Evolutionary conservation across 495 filamentous ascomycete genomes (phyloP).

Genomic region (Penicillium taxi): DNA sequence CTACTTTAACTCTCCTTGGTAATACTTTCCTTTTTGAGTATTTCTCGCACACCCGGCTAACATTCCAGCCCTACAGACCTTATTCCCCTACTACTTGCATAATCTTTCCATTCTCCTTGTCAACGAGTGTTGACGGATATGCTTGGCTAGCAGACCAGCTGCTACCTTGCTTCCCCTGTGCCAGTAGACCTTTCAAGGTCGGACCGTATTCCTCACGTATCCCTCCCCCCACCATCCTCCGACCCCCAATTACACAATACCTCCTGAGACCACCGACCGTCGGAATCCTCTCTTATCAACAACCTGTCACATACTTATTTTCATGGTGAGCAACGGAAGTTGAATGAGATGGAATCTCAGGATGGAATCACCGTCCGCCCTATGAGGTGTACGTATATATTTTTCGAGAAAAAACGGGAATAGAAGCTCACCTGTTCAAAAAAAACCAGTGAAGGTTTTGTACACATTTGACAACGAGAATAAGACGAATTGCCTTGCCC

Average conservation of each 20-base stretch:
- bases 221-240: too few species aligned
- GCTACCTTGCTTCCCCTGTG: constrained; percentile 6
- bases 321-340: constrained; percentile 24
- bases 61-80: constrained; percentile 23
- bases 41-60: constrained; percentile 11
- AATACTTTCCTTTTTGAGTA: constrained; percentile 3
- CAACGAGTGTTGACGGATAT: constrained; percentile 19
- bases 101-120: constrained; percentile 21
- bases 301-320: background rate
- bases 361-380: constrained; percentile 46
- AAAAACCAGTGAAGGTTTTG: constrained; percentile 71
- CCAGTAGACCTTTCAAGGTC: constrained; percentile 9
- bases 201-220: constrained; percentile 6
- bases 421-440: constrained; percentile 13
- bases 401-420: background rate
- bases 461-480: constrained; percentile 92
- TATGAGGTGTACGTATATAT: constrained; percentile 43
- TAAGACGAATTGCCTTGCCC: constrained; percentile 84
- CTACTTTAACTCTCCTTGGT: too few species aligned
- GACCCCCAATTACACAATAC: too few species aligned
- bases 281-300: background rate
- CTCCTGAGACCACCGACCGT: constrained; percentile 5
- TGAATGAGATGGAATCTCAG: constrained; percentile 43
- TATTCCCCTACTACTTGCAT: constrained; percentile 18
- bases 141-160: constrained; percentile 10